Evolutionary conservation across 805 yeast genomes (phyloP).

Genomic region (Cyberlindnera xishuangbannaensis): DNA sequence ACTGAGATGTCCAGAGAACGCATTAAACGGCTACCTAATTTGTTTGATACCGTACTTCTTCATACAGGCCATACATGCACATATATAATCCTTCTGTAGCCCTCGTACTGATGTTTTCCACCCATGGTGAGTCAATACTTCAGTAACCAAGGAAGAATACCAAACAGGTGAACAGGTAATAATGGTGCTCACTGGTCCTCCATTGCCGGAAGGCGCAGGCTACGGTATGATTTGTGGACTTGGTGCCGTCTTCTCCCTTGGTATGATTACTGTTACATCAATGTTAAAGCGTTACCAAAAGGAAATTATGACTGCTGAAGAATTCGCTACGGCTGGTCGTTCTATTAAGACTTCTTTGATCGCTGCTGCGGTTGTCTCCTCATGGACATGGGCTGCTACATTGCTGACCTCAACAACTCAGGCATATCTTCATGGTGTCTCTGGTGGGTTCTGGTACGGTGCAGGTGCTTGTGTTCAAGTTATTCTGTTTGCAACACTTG

Average conservation of each 20-base stretch:
- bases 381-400: slow-evolving; percentile 95
- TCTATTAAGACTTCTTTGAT: slow-evolving; percentile 79
- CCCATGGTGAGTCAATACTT: too few relatives aligned
- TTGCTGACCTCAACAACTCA: slow-evolving; percentile 70
- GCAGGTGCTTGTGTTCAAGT: slow-evolving; percentile 91
- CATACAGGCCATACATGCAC: too few relatives aligned
- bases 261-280: slow-evolving; percentile 73
- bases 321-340: slow-evolving; percentile 90
- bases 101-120: too few relatives aligned
- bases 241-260: slow-evolving; percentile 72
- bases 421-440: slow-evolving; percentile 70
- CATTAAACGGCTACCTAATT: too few relatives aligned
- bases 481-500: slow-evolving; percentile 77
- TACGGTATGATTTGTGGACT: slow-evolving; percentile 85
- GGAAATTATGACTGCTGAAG: slow-evolving; percentile 88
- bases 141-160: too few relatives aligned
- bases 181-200: slow-evolving; percentile 15
- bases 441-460: slow-evolving; percentile 68
- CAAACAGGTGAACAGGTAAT: too few relatives aligned
- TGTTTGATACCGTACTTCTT: too few relatives aligned
- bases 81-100: too few relatives aligned
- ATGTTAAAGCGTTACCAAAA: slow-evolving; percentile 72
- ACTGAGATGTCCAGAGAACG: too few relatives aligned
- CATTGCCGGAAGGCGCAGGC: slow-evolving; percentile 68
- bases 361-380: slow-evolving; percentile 85